Conservation (phyloP, 1,284 basidiomycete genomes). For the Termitomyces sp. region DNA sequence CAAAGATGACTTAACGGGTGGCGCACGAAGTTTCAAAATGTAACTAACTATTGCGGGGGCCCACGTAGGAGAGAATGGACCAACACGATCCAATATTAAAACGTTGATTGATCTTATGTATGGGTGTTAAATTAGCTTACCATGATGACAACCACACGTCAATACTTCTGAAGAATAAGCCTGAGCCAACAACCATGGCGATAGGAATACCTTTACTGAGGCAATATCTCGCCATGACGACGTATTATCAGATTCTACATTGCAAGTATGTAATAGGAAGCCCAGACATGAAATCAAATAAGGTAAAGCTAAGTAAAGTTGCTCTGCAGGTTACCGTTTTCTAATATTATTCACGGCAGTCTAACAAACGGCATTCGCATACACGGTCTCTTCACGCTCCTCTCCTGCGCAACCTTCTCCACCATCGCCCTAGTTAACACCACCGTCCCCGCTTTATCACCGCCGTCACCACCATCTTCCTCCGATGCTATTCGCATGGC, state of each 20-base stretch:
- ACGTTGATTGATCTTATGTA: not conserved
- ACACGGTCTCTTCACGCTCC: conserved; percentile 61
- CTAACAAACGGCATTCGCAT: conserved; percentile 49
- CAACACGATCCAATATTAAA: not conserved
- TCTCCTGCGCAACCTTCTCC: conserved; percentile 58
- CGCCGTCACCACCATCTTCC: conserved; percentile 10
- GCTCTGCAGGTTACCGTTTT: not conserved
- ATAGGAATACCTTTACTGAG: not conserved
- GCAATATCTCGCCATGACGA: not conserved
- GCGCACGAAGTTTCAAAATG: not conserved
- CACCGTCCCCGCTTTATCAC: conserved; percentile 28
- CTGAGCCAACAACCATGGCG: not conserved
- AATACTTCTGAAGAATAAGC: not conserved
- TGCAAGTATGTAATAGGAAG: not conserved
- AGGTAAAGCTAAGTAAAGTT: not conserved
- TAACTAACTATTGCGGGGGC: too few relatives aligned
- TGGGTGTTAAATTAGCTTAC: not conserved
- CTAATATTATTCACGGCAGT: conserved; percentile 43
- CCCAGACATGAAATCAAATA: not conserved
- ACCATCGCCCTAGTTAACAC: conserved; percentile 71
- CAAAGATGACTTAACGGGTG: not conserved
- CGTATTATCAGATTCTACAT: not conserved
- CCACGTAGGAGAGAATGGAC: not conserved
- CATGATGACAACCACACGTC: not conserved
- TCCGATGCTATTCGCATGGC: conserved; percentile 28